These are phyloP conservation scores for Xerocomellus dryophilus DNA, from an alignment of 768 basidiomycete species.

Conservation along the genomic window DNA sequence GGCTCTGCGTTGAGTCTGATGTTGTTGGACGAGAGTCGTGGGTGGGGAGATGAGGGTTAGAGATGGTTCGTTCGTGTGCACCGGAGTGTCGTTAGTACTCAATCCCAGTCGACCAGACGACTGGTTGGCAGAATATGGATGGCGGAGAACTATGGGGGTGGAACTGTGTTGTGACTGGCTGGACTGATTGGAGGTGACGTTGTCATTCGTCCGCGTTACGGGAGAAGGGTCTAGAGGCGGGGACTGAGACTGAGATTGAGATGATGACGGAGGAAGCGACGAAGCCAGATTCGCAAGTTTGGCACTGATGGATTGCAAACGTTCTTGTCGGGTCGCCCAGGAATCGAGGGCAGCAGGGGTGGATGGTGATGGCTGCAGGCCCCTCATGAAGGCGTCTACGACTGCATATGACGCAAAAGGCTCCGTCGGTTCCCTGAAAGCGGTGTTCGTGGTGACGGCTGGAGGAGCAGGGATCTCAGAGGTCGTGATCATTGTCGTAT, in stretches of 20 bases:
- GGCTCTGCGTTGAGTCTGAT: slow-evolving; percentile 4
- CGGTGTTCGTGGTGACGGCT: neutral
- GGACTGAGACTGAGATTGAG: slow-evolving; percentile 5
- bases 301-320: slow-evolving; percentile 13
- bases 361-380: neutral
- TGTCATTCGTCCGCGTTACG: neutral
- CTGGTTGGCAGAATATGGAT: slow-evolving; percentile 11
- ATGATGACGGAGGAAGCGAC: neutral
- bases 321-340: slow-evolving; percentile 10
- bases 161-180: neutral
- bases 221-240: slow-evolving; percentile 3
- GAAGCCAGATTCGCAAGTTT: slow-evolving; percentile 11
- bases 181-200: neutral
- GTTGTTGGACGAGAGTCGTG: slow-evolving; percentile 5
- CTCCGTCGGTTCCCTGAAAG: neutral
- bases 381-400: neutral
- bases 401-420: neutral
- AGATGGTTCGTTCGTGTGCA: neutral
- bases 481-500: neutral
- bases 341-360: neutral
- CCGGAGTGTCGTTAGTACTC: neutral
- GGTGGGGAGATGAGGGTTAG: neutral
- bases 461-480: slow-evolving; percentile 3
- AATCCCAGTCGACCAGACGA: neutral
- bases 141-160: neutral